A percentile compares a stretch with the other conserved stretches of the same genome.
These are phyloP conservation scores for Lantana camara DNA, from an alignment of 257 asterid genomes.

Conservation along the genomic window DNA sequence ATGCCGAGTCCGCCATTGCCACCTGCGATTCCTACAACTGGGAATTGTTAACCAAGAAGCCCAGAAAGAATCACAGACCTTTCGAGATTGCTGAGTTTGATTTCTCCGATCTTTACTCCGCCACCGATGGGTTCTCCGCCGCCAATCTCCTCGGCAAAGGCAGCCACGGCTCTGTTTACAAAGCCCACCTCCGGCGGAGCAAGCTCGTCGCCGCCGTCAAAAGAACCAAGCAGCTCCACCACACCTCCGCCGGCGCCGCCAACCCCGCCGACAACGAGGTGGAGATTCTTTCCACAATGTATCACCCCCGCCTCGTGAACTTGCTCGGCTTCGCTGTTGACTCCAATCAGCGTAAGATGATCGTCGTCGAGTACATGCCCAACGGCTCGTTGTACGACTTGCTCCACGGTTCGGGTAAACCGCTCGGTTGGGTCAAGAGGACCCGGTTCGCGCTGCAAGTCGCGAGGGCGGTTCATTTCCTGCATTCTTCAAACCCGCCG, in stretches of 20 bases:
- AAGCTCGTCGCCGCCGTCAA: conserved; percentile 68
- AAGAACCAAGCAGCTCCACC: conserved; percentile 36
- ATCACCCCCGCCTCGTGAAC: conserved; percentile 68
- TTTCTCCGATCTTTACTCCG: conserved; percentile 56
- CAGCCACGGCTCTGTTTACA: conserved; percentile 79
- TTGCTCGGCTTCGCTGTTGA: conserved; percentile 61
- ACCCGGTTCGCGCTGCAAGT: conserved; percentile 67
- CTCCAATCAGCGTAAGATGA: conserved; percentile 40
- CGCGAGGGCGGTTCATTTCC: conserved; percentile 64
- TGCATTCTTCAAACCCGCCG: conserved; percentile 74
- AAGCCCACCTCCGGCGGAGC: conserved; percentile 44
- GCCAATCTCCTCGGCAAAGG: conserved; percentile 78
- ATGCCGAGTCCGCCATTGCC: conserved; percentile 64
- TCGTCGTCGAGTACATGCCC: conserved; percentile 88
- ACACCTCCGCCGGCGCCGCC: not conserved
- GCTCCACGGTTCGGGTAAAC: conserved; percentile 58
- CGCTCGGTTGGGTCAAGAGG: conserved; percentile 70
- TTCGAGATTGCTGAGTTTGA: conserved; percentile 41
- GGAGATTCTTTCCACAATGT: conserved; percentile 63
- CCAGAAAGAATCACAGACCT: conserved; percentile 27
- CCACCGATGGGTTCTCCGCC: conserved; percentile 71
- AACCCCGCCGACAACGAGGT: conserved; percentile 63
- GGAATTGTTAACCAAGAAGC: conserved; percentile 37
- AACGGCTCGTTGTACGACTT: conserved; percentile 66
- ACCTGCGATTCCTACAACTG: conserved; percentile 65